These are phyloP conservation scores for Prunus mira DNA, from an alignment of 306 rosid species.

Conservation along the genomic window DNA sequence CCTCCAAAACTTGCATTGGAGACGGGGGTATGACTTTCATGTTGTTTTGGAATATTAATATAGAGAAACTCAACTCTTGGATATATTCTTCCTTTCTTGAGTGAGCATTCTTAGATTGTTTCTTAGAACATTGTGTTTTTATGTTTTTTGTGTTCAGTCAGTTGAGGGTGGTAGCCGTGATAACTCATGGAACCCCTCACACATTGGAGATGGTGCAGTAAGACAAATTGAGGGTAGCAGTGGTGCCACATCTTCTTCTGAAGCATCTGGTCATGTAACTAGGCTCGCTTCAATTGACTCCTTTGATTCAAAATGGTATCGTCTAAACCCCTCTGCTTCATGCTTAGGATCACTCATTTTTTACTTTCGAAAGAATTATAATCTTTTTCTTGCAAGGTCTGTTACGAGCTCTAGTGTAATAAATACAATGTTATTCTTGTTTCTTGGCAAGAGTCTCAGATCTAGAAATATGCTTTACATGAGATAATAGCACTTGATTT, in stretches of 20 bases:
- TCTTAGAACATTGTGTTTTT: constrained; percentile 1
- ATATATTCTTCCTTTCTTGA: neutral
- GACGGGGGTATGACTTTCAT: constrained; percentile 46
- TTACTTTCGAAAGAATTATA: neutral
- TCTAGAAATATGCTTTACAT: neutral
- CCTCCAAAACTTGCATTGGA: constrained; percentile 87
- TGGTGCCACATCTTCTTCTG: constrained; percentile 62
- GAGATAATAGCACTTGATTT: constrained; percentile 5
- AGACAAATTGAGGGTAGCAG: constrained; percentile 50
- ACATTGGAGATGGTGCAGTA: constrained; percentile 61
- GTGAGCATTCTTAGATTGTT: neutral
- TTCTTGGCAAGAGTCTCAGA: constrained; percentile 3
- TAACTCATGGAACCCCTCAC: constrained; percentile 81
- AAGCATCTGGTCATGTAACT: constrained; percentile 56
- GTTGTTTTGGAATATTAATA: constrained; percentile 21
- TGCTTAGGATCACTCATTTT: constrained; percentile 7
- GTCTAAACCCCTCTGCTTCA: neutral
- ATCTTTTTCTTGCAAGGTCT: neutral
- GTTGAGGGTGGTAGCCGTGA: constrained; percentile 45
- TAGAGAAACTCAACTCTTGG: neutral
- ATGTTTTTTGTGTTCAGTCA: constrained; percentile 44
- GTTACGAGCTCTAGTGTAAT: constrained; percentile 5
- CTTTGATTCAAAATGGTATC: constrained; percentile 95
- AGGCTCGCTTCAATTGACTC: constrained; percentile 99
- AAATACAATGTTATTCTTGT: constrained; percentile 12